Percentiles rank a stretch among this genome's conserved stretches.
Conservation (phyloP, 1,284 basidiomycete genomes). For the Ceratobasidium sp. region DNA sequence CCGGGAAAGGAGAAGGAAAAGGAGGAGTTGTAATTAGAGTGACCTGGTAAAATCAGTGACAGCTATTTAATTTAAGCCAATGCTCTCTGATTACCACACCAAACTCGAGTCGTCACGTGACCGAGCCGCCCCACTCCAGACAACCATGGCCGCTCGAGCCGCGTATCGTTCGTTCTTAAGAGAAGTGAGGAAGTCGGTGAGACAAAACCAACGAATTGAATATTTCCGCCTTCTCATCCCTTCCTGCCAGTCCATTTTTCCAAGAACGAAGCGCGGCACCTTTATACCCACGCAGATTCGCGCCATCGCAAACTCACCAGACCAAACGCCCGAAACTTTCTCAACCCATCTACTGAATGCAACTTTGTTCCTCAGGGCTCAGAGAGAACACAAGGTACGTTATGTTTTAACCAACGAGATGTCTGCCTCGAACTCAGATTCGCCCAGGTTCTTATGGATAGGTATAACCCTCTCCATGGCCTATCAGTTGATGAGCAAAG, state of each 20-base stretch:
- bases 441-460: constrained; percentile 34
- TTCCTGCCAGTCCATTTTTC: constrained; percentile 34
- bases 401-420: not conserved
- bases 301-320: constrained; percentile 32
- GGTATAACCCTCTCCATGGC: constrained; percentile 40
- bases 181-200: constrained; percentile 38
- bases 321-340: constrained; percentile 24
- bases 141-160: constrained; percentile 34
- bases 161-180: constrained; percentile 35
- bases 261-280: constrained; percentile 20
- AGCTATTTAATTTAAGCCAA: too few species aligned
- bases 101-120: constrained; percentile 12
- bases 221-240: not conserved
- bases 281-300: constrained; percentile 35
- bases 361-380: constrained; percentile 26
- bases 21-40: constrained; percentile 53
- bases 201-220: not conserved
- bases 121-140: not conserved
- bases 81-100: too few species aligned
- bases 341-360: constrained; percentile 36
- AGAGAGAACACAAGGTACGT: constrained; percentile 34
- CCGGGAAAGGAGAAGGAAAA: constrained; percentile 50
- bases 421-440: not conserved
- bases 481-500: constrained; percentile 37
- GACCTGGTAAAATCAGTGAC: too few species aligned